Base-by-base conservation (phyloP, 257 asterid species). In the Schizonepeta tenuifolia region DNA sequence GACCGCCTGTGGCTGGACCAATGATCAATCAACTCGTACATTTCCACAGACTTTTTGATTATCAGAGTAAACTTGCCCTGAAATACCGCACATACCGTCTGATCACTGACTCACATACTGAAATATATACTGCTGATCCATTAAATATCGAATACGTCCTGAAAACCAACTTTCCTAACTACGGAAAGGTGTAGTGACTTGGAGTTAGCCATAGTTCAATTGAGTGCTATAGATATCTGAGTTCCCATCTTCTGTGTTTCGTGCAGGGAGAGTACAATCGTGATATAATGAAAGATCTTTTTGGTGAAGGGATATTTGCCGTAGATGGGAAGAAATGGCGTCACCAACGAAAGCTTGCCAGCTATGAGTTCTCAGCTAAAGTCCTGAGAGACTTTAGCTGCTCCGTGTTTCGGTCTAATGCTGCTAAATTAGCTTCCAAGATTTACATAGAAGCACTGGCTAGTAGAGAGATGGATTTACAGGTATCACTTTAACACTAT, bases 301-400 rank as follows among this genome's bases (percentile, higher is more conserved):
- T 84, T 9, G 86, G 88, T 38, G 88, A 81, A 57, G 86, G 81
- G 38, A 79, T 81, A 54, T 81, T 84, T 58, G 78, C 88, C 0
- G 84, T 81, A 11, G 86, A 84, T 79, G 86, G 88, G 9, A 78
- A 78, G 31, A 84, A 78, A 67, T 79, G 88, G 84, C 53, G 72
- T 17, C 77, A 77, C 50, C 83, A 81, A 75, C 33, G 88, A 64
- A 84, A 84, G 64, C 71, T 84, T 46, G 82, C 84, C 17, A 81
- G 88, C 78, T 70, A 84, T 24, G 88, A 81, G 71, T 81, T 84
- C 73, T 84, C 86, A 6, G 73, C 78, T 3, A 74, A 75, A 78
- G 75, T 78, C 57, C 69, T 81, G 58, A 76, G 81, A 62, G 86
- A 81, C 51, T 84, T 81, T 49, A 84, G 86, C 73, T 64, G 81